Base-by-base conservation (phyloP, 2,329 filamentous ascomycete species). In the Capronia americana region DNA sequence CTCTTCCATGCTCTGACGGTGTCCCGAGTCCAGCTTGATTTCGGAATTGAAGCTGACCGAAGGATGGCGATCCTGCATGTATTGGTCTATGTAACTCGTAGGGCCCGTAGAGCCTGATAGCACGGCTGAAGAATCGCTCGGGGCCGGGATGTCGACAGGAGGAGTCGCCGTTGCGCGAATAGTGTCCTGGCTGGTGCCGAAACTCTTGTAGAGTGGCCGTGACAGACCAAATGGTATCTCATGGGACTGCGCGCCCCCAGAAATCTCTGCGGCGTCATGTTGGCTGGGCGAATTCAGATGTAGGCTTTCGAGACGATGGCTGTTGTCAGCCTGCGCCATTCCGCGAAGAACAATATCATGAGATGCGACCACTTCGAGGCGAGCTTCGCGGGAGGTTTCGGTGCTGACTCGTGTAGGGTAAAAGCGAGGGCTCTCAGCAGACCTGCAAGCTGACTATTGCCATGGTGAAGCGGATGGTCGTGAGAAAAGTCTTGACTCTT, bases 71-170 rank as follows among this genome's bases (percentile, higher is more conserved):
- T 77, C 74, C 50, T 78, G 76, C 51, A 81, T 70, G 65, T 79
- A 84, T 56, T 76, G 75, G 30, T 81, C 79, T 58, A 71, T 67
- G 55, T 64, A 72, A 28, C 57, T 58, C 2, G 64, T 53, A 1
- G 68, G 30, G 20, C 66, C 61, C 20, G 74, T 67, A 58, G 76
- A 72, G 46, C 77, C 72, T 23, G 61, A 54, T 55, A 63, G 61
- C 53, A 68, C 68, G 3, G 67, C 26, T 20, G 71, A 69, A 46
- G 73, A 73, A 23, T 79, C 77, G 69, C 77, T 76, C 57, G 74
- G 68, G 62, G 78, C 77, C 54, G 80, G 80, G n/a, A 82, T 81
- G 57, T 77, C 76, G 59, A 82, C 80, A 34, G 80, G 80, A 66
- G 79, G 78, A 46, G 80, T 81, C 54, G 74, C 76, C 68, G 77